Evolutionary conservation across 108 stramenopile species (phyloP), one percentile per base, ranked within the genome.

Genomic region (Parietichytrium sp.): DNA sequence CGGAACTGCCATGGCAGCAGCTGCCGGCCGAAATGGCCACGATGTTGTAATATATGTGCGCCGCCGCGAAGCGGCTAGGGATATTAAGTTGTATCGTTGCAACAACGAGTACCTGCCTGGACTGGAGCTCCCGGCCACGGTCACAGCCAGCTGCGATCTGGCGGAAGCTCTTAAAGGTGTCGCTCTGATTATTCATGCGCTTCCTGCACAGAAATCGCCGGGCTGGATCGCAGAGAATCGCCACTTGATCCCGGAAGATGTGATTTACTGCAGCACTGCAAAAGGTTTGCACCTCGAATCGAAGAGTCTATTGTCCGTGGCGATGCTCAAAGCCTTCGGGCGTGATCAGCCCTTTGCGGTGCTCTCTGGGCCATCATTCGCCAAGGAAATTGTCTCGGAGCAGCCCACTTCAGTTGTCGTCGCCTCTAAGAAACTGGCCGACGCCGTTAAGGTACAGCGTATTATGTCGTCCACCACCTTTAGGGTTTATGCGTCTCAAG

Each of bases 351-450:
- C 92, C n/a, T 61, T 93, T 50, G 88, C 91, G 3, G 90, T 93
- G 54, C 54, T 94, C n/a, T 92, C 91, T 2, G 94, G 94, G 12
- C 94, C 94, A 20, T 87, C 90, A 48, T 95, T 95, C 79, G 94
- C 94, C 20, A 87, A 87, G 52, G 93, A 95, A 72, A 92, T 95
- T 53, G 81, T 93, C 83, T 83, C 91, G 50, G 87, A 91, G 23
- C 80, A 92, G 72, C 94, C 94, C 2, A 94, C 94, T 10, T 89
- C 92, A 0, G 88, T 93, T 15, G 93, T 93, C 8, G 91, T 92
- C 3, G 94, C 94, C 15, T 90, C 91, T 23, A 88, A 86, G 53
- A 80, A 91, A 49, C 83, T 94, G 51, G 83, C 79, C 29, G 51
- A 83, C 51, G 88, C 89, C 27, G 33, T 49, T 13, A 26, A 54